Conservation (phyloP, 176 grass and related monocot species). For the Lolium perenne region DNA sequence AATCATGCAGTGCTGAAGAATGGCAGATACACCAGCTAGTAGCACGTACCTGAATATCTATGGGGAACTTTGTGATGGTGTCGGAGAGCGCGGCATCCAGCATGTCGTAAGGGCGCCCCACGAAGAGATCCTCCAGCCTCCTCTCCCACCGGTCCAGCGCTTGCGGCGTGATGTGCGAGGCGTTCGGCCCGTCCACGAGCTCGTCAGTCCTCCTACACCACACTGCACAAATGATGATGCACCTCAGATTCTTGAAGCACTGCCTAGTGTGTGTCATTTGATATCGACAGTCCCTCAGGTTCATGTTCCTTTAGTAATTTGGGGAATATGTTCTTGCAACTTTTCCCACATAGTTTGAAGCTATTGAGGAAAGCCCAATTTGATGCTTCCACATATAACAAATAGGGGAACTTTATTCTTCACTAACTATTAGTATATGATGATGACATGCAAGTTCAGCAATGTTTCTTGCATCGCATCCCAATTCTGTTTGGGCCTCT, state of each 20-base stretch:
- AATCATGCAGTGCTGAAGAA: background rate
- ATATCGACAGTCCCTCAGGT: background rate
- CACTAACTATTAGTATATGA: background rate
- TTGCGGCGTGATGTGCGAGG: slow-evolving; percentile 87
- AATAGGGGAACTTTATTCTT: background rate
- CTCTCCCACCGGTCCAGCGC: slow-evolving; percentile 87
- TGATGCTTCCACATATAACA: background rate
- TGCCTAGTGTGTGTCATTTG: slow-evolving; percentile 18
- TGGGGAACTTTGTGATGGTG: slow-evolving; percentile 72
- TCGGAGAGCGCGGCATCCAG: slow-evolving; percentile 93
- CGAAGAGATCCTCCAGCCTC: slow-evolving; percentile 88
- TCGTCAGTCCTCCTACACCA: slow-evolving; percentile 99
- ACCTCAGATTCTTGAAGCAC: background rate
- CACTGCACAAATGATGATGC: slow-evolving; percentile 43
- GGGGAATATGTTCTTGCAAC: slow-evolving; percentile 36
- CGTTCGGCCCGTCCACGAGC: slow-evolving; percentile 92
- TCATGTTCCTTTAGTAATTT: background rate
- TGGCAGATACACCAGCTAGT: background rate
- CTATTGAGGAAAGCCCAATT: slow-evolving; percentile 20
- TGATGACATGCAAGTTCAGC: background rate
- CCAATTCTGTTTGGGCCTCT: no score
- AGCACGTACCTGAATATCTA: slow-evolving; percentile 89
- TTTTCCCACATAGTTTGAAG: slow-evolving; percentile 24
- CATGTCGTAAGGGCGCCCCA: slow-evolving; percentile 87
- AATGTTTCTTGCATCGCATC: background rate